A percentile compares a stretch with the other conserved stretches of the same genome.
Evolutionary conservation across 345 rosid species (phyloP).

Genomic region (Populus nigra): DNA sequence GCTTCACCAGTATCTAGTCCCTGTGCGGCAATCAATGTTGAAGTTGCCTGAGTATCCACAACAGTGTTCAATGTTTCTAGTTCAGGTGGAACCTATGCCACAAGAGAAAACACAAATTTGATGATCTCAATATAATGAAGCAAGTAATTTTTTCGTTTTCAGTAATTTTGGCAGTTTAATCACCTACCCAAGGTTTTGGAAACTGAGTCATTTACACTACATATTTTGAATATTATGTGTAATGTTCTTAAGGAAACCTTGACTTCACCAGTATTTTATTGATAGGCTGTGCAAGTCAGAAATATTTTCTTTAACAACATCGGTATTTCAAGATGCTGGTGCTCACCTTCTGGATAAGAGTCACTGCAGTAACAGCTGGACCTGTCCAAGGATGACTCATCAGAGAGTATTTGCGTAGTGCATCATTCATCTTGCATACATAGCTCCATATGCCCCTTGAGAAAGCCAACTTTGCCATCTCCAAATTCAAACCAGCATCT

Average conservation of each 20-base stretch:
- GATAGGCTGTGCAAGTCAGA: background rate
- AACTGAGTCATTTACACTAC: no score
- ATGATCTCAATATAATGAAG: background rate
- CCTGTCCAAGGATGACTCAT: slow-evolving; percentile 29
- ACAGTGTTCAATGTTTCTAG: slow-evolving; percentile 32
- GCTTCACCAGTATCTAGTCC: slow-evolving; percentile 24
- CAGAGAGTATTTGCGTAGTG: slow-evolving; percentile 56
- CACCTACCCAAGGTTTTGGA: no score
- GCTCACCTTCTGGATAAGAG: slow-evolving; percentile 67
- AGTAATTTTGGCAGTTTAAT: no score
- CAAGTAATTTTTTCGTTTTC: background rate
- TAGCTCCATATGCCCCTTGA: slow-evolving; percentile 92
- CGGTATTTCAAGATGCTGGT: background rate
- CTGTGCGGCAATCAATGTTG: slow-evolving; percentile 16
- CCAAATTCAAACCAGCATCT: slow-evolving; percentile 85
- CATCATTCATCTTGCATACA: slow-evolving; percentile 80
- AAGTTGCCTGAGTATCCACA: slow-evolving; percentile 17
- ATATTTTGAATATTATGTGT: no score
- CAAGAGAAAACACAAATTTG: background rate
- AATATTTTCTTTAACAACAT: slow-evolving; percentile 14
- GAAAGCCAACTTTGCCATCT: slow-evolving; percentile 87
- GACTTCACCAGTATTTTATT: background rate
- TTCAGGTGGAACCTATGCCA: slow-evolving; percentile 56
- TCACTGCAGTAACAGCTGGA: slow-evolving; percentile 46
- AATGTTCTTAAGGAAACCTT: background rate